Evolutionary conservation across 768 basidiomycete species (phyloP).

Genomic region (Filobasidium floriforme): DNA sequence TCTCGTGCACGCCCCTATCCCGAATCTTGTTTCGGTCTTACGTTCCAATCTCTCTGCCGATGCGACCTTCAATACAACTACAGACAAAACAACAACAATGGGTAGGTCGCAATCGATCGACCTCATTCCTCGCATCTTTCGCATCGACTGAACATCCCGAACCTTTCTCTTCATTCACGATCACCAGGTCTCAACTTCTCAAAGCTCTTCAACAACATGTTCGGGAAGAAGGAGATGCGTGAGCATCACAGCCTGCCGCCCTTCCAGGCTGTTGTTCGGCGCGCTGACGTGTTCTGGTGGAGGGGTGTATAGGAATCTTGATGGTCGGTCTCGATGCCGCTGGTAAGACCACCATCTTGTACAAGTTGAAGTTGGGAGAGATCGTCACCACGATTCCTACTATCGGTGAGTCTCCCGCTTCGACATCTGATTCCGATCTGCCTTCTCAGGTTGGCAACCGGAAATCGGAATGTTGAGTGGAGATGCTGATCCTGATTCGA

Average conservation of each 20-base stretch:
- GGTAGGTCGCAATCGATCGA: background rate
- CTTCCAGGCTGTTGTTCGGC: conserved; percentile 26
- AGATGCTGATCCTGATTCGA: background rate
- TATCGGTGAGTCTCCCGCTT: conserved; percentile 64
- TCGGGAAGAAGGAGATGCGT: conserved; percentile 99
- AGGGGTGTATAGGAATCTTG: conserved; percentile 66
- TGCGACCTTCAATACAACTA: background rate
- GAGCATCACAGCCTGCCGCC: conserved; percentile 44
- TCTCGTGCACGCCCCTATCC: too few species aligned
- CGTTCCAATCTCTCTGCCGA: too few species aligned
- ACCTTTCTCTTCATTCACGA: background rate
- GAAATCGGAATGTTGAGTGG: conserved; percentile 18
- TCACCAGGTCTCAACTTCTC: conserved; percentile 46
- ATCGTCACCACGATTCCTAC: conserved; percentile 99
- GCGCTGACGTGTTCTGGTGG: conserved; percentile 18
- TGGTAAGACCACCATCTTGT: conserved; percentile 91
- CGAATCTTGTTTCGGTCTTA: too few species aligned
- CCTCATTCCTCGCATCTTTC: background rate
- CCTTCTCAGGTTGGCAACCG: background rate
- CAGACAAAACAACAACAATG: conserved; percentile 12
- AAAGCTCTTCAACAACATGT: conserved; percentile 66
- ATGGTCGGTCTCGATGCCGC: conserved; percentile 99
- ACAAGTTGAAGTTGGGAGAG: conserved; percentile 99
- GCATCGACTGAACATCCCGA: background rate
- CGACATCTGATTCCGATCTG: background rate